Evolutionary conservation across 2,329 filamentous ascomycete species (phyloP).

Genomic region (Aspergillus flavus): DNA sequence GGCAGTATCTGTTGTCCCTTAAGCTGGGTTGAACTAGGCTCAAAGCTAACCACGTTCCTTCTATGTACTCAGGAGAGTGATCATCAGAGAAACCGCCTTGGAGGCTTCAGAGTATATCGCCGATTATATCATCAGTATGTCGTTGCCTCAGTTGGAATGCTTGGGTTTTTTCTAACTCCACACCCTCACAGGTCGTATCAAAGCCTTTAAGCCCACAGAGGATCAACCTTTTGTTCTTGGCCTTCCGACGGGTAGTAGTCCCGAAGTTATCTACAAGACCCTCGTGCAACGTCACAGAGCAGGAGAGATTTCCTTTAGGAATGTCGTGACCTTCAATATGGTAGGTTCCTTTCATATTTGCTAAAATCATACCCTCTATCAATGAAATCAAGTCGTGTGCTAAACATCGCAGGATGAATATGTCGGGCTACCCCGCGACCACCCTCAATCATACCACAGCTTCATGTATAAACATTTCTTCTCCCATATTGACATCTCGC

Average conservation of each 20-base stretch:
- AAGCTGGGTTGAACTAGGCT: neutral
- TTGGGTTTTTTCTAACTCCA: neutral
- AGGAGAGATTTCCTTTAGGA: slow-evolving; percentile 73
- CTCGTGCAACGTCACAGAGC: slow-evolving; percentile 60
- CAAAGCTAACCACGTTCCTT: slow-evolving; percentile 15
- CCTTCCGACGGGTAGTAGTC: slow-evolving; percentile 80
- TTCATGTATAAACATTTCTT: slow-evolving; percentile 96
- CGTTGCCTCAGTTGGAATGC: neutral
- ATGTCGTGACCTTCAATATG: slow-evolving; percentile 94
- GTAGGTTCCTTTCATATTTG: slow-evolving; percentile 43
- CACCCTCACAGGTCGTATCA: slow-evolving; percentile 68
- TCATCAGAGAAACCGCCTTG: slow-evolving; percentile 73
- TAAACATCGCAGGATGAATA: slow-evolving; percentile 70
- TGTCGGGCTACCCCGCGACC: slow-evolving; percentile 77
- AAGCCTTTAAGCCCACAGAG: slow-evolving; percentile 71
- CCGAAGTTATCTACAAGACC: slow-evolving; percentile 74
- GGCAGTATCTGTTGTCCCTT: slow-evolving; percentile 5
- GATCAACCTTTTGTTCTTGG: slow-evolving; percentile 79
- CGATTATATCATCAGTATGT: slow-evolving; percentile 73
- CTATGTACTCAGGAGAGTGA: slow-evolving; percentile 67
- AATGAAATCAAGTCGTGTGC: slow-evolving; percentile 2
- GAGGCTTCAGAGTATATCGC: slow-evolving; percentile 75
- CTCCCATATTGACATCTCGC: slow-evolving; percentile 78
- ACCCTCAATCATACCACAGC: slow-evolving; percentile 83
- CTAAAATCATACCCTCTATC: neutral